Evolutionary conservation across 306 rosid genomes (phyloP), one percentile per base, ranked within the genome.

Genomic region (Betula pendula): DNA sequence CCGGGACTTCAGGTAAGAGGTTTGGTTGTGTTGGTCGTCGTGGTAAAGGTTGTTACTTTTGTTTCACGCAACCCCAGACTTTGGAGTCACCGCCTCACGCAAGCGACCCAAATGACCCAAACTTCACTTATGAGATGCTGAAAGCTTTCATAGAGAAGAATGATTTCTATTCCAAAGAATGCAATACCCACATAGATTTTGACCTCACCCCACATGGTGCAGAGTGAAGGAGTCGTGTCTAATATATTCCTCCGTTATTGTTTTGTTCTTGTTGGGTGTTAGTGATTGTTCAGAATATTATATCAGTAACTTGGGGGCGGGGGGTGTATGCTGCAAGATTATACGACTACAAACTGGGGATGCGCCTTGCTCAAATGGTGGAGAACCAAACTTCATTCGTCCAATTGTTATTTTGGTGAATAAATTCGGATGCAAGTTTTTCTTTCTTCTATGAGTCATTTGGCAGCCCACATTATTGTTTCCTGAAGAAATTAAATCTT

Each of bases 101-200:
- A 2, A 82, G 89, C 70, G 91, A 90, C 70, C 96, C 97, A 7
- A 86, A 90, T 68, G 65, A 84, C 68, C 89, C 87, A 1, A 88
- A 85, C 50, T 94, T 91, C 55, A 87, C 87, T 38, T 49, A 55
- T 55, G 84, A 79, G 31, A 89, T 84, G 91, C 52, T 92, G 86
- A 89, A 67, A 78, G 73, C 25, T 80, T 79, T 94, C 16, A 77
- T 94, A 8, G 94, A 94, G 75, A 87, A 59, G 43, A 94, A 87
- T 80, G 92, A 88, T 84, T 94, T 94, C 73, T 84, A 72, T 83
- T 88, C 91, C 60, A 87, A 77, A 72, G 88, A 91, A 44, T 88
- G 91, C 89, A 91, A 94, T 88, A 78, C 91, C 42, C 97, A 91
- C 79, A 45, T 86, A 42, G 79, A 84, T 69, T 82, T 35, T 65